Base-by-base conservation (phyloP, 148 eudicot species). In the Agrostemma githago region DNA sequence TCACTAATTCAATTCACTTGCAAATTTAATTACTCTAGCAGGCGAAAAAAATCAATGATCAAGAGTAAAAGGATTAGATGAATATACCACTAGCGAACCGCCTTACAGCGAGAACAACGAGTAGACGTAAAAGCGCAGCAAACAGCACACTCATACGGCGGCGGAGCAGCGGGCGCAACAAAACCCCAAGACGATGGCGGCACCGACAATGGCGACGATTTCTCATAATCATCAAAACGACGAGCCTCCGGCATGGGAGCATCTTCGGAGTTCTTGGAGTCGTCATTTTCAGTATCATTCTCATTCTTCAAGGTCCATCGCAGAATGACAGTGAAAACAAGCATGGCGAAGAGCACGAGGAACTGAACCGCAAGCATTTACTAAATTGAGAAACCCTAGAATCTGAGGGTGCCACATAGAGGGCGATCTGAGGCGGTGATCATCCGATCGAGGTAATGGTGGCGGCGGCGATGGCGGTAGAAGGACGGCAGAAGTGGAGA, bases 361-460 rank as follows among this genome's bases (percentile, higher is more conserved):
- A 80, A n/a, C 79, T 75, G 73, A 66, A 80, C 63, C 38, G 19
- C 73, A 20, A 80, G 83, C 83, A 80, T 80, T 80, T 80, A 72
- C 53, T 43, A 38, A 10, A 10, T 68, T 62, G 8, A 53, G 43
- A 78, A 79, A 69, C 74, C 74, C 78, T 62, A 69, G 34, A 68
- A n/a, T n/a, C n/a, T n/a, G 44, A 62, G 16, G 5, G 58, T 74
- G 74, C 69, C 64, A 68, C 81, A 74, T 79, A 74, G 62, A 78
- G 72, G 34, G 6, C 26, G 14, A 20, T 37, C 20, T 57, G 15
- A 38, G 15, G 26, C 81, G 76, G 34, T n/a, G 72, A 38, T 66
- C 12, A 44, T 44, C 58, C 76, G 59, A 34, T 20, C 14, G 3
- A 54, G 40, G 72, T 34, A 58, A 20, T 65, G 76, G 39, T 73